Percentiles rank a stretch among this genome's conserved stretches.
phyloP scores from a whole-genome alignment of 257 asterid species.

The Nicotiana obtusifolia region DNA sequence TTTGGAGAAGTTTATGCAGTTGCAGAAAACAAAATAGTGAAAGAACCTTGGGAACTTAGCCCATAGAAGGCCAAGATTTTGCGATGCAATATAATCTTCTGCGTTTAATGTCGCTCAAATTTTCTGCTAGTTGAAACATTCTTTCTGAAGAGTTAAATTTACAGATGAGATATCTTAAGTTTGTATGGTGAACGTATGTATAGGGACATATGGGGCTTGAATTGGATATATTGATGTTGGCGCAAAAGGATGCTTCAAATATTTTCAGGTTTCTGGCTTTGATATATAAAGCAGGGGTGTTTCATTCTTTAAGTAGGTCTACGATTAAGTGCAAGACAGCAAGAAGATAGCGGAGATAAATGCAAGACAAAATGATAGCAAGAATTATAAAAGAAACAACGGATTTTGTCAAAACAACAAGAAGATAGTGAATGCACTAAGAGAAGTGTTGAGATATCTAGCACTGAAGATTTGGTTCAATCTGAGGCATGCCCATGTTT shows the following conservation, averaged over 20 bases:
- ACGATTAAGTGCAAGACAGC: not conserved
- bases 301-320: not conserved
- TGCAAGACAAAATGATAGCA: not conserved
- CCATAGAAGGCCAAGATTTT: not conserved
- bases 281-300: not conserved
- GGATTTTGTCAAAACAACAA: not conserved
- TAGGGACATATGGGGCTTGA: not conserved
- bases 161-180: not conserved
- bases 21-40: not conserved
- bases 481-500: conserved; percentile 4
- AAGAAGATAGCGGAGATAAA: not conserved
- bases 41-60: not conserved
- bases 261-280: not conserved
- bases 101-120: not conserved
- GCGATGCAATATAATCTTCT: not conserved
- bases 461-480: not conserved
- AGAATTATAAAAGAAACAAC: not conserved
- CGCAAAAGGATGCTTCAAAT: not conserved
- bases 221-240: not conserved
- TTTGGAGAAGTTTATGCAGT: not conserved
- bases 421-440: not conserved
- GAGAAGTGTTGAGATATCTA: not conserved
- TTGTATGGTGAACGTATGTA: not conserved
- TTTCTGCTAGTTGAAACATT: not conserved
- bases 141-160: not conserved